These are phyloP conservation scores for Candida schatavii DNA, from an alignment of 805 yeast species.

Conservation along the genomic window DNA sequence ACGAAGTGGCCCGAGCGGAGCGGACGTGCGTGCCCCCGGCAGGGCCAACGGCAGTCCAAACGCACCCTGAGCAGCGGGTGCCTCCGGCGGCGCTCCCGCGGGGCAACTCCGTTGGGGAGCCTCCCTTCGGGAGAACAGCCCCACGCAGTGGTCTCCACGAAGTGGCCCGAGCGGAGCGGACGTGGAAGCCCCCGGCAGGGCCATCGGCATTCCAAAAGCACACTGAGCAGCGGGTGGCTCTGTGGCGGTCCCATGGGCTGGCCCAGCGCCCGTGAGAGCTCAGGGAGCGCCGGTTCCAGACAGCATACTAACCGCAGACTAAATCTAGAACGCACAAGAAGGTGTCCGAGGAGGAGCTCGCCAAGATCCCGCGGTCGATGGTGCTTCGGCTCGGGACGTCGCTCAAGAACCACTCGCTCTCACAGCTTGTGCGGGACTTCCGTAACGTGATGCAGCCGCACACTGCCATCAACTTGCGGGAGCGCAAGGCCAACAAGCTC, in stretches of 20 bases:
- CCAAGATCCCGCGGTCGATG: slow-evolving; percentile 88
- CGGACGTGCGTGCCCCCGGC: background rate
- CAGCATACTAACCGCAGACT: slow-evolving; percentile 3
- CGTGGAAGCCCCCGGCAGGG: too few relatives aligned
- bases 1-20: too few relatives aligned
- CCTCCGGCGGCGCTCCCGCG: too few relatives aligned
- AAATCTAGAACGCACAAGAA: slow-evolving; percentile 86
- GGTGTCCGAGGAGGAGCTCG: slow-evolving; percentile 59
- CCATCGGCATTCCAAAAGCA: too few relatives aligned
- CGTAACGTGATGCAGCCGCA: slow-evolving; percentile 94
- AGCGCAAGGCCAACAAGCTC: slow-evolving; percentile 80
- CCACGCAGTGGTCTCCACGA: too few relatives aligned
- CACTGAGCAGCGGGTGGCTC: too few relatives aligned
- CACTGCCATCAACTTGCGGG: slow-evolving; percentile 85
- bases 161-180: too few relatives aligned
- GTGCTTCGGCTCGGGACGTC: slow-evolving; percentile 83
- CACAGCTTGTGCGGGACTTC: slow-evolving; percentile 83
- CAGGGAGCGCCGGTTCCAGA: background rate
- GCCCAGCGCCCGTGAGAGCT: too few relatives aligned
- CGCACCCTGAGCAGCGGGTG: too few relatives aligned
- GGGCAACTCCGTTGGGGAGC: too few relatives aligned
- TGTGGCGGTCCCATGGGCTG: too few relatives aligned
- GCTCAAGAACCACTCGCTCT: slow-evolving; percentile 72
- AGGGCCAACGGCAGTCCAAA: background rate
- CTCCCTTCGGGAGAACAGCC: too few relatives aligned